Evolutionary conservation across 202 grass and related monocot species (phyloP), one percentile per base, ranked within the genome.

Genomic region (Miscanthus sacchariflorus): DNA sequence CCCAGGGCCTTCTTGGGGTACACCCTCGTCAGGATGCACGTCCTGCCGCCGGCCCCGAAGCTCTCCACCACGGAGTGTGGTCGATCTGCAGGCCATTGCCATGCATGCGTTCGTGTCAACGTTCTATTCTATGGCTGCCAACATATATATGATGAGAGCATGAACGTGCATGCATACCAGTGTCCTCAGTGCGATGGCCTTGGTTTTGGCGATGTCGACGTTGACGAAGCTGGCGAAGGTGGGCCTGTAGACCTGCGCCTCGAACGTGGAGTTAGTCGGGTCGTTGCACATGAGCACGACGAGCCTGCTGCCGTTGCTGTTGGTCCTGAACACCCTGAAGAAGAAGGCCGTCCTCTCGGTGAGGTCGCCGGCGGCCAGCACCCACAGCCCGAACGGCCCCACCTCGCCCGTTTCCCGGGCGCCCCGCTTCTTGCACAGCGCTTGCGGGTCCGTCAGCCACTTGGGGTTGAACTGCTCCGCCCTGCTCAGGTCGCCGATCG

Each of bases 221-320:
- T 98, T 78, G 18, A 98, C 91, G 72, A 93, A 98, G 28, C 93
- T 87, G 5, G 93, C 93, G 4, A 93, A 98, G 39, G 95, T 95
- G 68, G 95, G 95, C 66, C 92, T 77, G 48, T 90, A 97, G 0
- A 87, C 23, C 14, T 84, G 72, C 23, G 85, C 27, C 65, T 86
- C 87, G 68, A 88, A 76, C 1, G 91, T 86, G 1, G 90, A 98
- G 61, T 69, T 77, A 3, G 87, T 91, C 0, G 89, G 93, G 68
- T 98, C 93, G 77, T 91, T 90, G 79, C 95, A 95, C 93, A 95
- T 90, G 79, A 98, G 91, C 6, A 98, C 91, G 48, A 91, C 68
- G 50, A 93, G 81, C 58, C 58, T 61, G 58, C 58, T 61, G 12
- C 88, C 36, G 45, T 79, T 58, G 15, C 85, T 52, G 45, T 83